These are phyloP conservation scores for Arthrobotrys pseudoclavata DNA, from an alignment of 2,329 filamentous ascomycete genomes.

Conservation along the genomic window DNA sequence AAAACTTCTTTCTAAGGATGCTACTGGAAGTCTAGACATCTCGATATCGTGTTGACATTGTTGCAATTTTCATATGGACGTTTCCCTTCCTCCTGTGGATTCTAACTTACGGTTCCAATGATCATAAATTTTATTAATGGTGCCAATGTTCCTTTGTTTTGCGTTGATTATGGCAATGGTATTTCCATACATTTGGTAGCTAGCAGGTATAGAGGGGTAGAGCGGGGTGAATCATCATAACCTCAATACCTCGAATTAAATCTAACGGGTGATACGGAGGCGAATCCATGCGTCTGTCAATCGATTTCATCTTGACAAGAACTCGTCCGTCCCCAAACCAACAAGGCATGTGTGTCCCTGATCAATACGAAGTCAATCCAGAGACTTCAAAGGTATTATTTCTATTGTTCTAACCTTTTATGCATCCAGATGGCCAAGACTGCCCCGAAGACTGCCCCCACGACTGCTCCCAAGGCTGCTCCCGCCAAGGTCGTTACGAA, in stretches of 20 bases:
- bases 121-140: not conserved
- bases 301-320: slow-evolving; percentile 2
- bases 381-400: not conserved
- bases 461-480: too few species aligned
- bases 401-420: not conserved
- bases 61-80: slow-evolving; percentile 41
- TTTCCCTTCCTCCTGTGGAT: not conserved
- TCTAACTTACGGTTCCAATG: not conserved
- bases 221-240: too few species aligned
- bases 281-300: not conserved
- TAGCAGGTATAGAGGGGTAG: too few species aligned
- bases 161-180: not conserved
- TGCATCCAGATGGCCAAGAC: slow-evolving; percentile 11
- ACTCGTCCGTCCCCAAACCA: not conserved
- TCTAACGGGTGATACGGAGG: too few species aligned
- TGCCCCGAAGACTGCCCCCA: not conserved
- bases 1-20: slow-evolving; percentile 12
- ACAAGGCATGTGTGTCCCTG: not conserved
- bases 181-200: not conserved
- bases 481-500: not conserved
- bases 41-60: slow-evolving; percentile 32
- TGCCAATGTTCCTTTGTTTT: not conserved
- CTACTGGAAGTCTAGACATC: not conserved
- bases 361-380: not conserved
- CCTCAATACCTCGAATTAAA: too few species aligned